Base-by-base conservation (phyloP, 2,329 filamentous ascomycete genomes). In the Aspergillus tamarii region DNA sequence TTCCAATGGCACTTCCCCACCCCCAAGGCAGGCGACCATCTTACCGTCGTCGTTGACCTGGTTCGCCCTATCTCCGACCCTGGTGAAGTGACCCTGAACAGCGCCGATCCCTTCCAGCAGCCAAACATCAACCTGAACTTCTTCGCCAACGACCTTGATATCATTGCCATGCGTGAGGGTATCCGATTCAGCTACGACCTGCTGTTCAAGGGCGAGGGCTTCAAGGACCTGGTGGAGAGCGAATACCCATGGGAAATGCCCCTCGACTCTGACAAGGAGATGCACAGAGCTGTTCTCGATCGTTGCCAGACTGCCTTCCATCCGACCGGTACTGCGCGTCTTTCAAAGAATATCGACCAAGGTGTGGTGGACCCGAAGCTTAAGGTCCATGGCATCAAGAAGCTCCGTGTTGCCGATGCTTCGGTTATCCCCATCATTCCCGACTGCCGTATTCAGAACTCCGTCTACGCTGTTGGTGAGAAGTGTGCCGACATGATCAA, bases 201-300 rank as follows among this genome's bases (percentile, higher is more conserved):
- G 19, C 67, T 89, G 2, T 84, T 78, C 43, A 84, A 82, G 9
- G 86, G 87, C 1, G 83, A 84, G 1, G 85, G 83, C 1, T 84
- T 89, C 74, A 86, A 78, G 66, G 77, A 79, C 53, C 66, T 79
- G n/a, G 65, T 79, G 21, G 66, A 67, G 9, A 67, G 55, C 7
- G 76, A 79, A 80, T 89, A 88, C 70, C 87, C 87, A 0, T 89
- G 85, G 85, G 75, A 81, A 0, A 87, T 89, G 84, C 86, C 87
- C 0, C 78, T 84, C 2, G 70, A 85, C 14, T 81, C 80, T 1
- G 85, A 89, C 58, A 82, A 84, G 61, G 82, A 77, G 1, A 89
- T 89, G 86, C 82, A 84, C 48, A 79, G 80, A 56, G 76, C 81
- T 41, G 83, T 89, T 10, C 73, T 89, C 5, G 87, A 89, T 60